phyloP scores from a whole-genome alignment of 768 basidiomycete species.

The Suillus decipiens region DNA sequence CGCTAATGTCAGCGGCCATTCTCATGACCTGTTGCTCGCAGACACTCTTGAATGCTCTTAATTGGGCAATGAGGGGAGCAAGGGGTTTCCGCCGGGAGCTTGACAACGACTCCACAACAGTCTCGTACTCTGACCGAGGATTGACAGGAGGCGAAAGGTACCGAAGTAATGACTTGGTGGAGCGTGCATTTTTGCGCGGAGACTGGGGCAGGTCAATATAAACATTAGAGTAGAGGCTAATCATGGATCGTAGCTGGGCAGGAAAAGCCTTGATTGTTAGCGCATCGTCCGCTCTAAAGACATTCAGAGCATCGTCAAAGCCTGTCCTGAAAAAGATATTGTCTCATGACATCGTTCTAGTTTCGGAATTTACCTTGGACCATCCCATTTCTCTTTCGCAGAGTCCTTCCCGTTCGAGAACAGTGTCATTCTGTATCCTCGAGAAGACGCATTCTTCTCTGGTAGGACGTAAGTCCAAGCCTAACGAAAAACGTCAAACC shows the following conservation, averaged over 20 bases:
- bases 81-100: conserved; percentile 51
- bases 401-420: conserved; percentile 78
- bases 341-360: conserved; percentile 3
- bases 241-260: conserved; percentile 56
- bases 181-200: conserved; percentile 23
- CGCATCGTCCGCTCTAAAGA: conserved; percentile 83
- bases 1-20: conserved; percentile 84
- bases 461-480: conserved; percentile 13
- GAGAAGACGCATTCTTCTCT: conserved; percentile 72
- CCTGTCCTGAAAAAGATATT: conserved; percentile 52
- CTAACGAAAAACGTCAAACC: not conserved
- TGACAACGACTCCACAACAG: conserved; percentile 55
- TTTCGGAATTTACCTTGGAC: conserved; percentile 53
- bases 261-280: conserved; percentile 56
- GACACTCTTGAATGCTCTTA: conserved; percentile 79
- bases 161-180: conserved; percentile 59
- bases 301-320: conserved; percentile 56
- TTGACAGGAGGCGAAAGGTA: conserved; percentile 38
- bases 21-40: conserved; percentile 82
- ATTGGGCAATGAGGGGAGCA: conserved; percentile 64
- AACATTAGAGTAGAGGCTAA: conserved; percentile 49
- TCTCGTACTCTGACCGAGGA: conserved; percentile 50
- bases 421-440: conserved; percentile 85
- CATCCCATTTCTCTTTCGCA: conserved; percentile 89
- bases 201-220: conserved; percentile 54